Conservation (phyloP, 2,329 filamentous ascomycete genomes). For the Xylariaceae sp. region DNA sequence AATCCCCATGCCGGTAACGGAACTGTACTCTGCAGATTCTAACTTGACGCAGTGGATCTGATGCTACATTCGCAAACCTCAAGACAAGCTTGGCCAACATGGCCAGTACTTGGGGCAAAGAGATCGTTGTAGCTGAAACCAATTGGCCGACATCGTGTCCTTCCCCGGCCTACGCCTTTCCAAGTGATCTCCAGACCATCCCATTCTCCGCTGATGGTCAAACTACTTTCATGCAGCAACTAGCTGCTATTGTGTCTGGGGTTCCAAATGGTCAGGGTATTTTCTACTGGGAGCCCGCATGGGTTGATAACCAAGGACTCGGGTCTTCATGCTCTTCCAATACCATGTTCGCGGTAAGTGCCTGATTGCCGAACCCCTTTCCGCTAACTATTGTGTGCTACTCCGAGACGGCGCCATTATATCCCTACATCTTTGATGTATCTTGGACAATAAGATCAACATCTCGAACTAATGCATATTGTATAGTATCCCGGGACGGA, state of each 20-base stretch:
- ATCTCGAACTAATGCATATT: not conserved
- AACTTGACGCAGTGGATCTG: conserved; percentile 35
- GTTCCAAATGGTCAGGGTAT: conserved; percentile 53
- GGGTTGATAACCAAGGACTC: conserved; percentile 59
- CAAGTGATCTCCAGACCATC: conserved; percentile 53
- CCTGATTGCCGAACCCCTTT: not conserved
- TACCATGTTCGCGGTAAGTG: conserved; percentile 48
- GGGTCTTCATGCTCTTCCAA: conserved; percentile 63
- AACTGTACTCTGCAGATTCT: not conserved
- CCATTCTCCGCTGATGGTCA: conserved; percentile 61
- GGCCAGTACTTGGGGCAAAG: conserved; percentile 57
- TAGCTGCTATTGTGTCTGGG: conserved; percentile 51
- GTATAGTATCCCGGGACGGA: conserved; percentile 43
- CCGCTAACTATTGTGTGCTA: not conserved
- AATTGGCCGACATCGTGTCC: conserved; percentile 65
- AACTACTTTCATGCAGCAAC: conserved; percentile 52
- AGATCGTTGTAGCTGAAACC: conserved; percentile 63
- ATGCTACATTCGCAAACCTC: conserved; percentile 54
- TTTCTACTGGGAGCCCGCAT: conserved; percentile 72
- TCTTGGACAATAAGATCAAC: too few relatives aligned
- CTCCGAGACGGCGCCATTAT: too few relatives aligned
- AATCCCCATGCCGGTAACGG: not conserved
- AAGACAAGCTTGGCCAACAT: conserved; percentile 53
- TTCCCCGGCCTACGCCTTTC: conserved; percentile 53
- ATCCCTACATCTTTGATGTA: too few relatives aligned